These are phyloP conservation scores for Candida insectalens DNA, from an alignment of 805 yeast genomes.

Conservation along the genomic window DNA sequence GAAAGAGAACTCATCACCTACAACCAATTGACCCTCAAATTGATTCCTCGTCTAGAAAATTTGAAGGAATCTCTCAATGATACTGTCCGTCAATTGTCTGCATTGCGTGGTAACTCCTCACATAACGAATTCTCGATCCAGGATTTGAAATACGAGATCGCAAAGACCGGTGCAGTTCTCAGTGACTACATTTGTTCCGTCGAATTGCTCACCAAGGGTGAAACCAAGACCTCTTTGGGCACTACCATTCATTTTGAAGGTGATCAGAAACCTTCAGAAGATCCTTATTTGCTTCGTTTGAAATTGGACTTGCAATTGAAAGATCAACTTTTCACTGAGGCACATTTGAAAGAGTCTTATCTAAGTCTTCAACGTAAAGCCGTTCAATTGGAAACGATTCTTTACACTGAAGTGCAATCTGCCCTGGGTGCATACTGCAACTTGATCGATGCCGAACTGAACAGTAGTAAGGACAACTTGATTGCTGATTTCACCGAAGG, in stretches of 20 bases:
- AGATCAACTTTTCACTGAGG: slow-evolving; percentile 54
- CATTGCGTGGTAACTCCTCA: slow-evolving; percentile 31
- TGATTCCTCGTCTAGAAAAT: slow-evolving; percentile 47
- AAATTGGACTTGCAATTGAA: slow-evolving; percentile 58
- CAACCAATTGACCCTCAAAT: slow-evolving; percentile 37
- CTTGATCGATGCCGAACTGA: slow-evolving; percentile 41
- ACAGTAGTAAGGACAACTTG: slow-evolving; percentile 36
- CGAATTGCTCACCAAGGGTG: slow-evolving; percentile 29
- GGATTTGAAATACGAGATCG: slow-evolving; percentile 49
- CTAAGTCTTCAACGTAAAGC: slow-evolving; percentile 57
- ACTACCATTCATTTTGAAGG: slow-evolving; percentile 15
- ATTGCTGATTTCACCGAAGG: slow-evolving; percentile 44
- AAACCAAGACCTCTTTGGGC: slow-evolving; percentile 23
- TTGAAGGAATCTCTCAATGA: slow-evolving; percentile 42
- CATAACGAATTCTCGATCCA: slow-evolving; percentile 55
- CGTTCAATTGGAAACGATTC: slow-evolving; percentile 52
- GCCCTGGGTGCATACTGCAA: slow-evolving; percentile 42
- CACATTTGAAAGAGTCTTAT: slow-evolving; percentile 55
- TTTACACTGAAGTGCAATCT: slow-evolving; percentile 52
- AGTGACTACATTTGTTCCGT: slow-evolving; percentile 36
- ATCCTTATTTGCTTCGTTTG: slow-evolving; percentile 55
- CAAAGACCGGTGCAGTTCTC: slow-evolving; percentile 49
- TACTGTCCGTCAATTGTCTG: slow-evolving; percentile 44
- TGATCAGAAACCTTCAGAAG: slow-evolving; percentile 25
- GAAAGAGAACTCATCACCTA: slow-evolving; percentile 41